Conservation (phyloP, 305 asterid species). For the Fraxinus velutina region DNA sequence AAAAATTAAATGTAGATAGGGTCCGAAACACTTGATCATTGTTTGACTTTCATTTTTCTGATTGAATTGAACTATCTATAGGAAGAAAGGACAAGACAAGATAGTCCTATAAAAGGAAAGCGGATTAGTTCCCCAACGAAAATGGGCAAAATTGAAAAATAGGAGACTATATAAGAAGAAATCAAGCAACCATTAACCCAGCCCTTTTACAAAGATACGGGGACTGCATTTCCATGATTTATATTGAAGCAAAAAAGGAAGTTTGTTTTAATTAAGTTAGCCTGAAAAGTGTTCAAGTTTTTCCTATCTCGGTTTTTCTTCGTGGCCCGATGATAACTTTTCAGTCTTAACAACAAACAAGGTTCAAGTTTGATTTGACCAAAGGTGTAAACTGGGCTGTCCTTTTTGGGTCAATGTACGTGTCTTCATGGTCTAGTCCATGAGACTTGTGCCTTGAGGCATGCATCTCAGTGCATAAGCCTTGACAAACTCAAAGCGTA, state of each 20-base stretch:
- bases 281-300: not conserved
- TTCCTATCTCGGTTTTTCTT: not conserved
- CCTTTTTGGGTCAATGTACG: not conserved
- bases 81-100: not conserved
- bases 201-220: not conserved
- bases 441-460: not conserved
- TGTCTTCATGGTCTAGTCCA: not conserved
- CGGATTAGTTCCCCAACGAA: not conserved
- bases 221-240: not conserved
- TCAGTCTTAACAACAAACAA: not conserved
- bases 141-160: not conserved
- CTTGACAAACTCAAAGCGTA: not conserved
- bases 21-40: not conserved
- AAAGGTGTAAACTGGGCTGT: not conserved
- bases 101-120: not conserved
- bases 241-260: not conserved
- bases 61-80: not conserved
- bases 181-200: not conserved
- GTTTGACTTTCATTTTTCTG: not conserved
- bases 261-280: not conserved
- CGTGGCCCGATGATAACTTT: not conserved
- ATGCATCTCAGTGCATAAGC: not conserved
- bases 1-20: not conserved
- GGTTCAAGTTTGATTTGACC: not conserved
- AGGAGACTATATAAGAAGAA: not conserved